These are phyloP conservation scores for Leucocoprinus leucothites DNA, from an alignment of 768 basidiomycete species.

Conservation along the genomic window DNA sequence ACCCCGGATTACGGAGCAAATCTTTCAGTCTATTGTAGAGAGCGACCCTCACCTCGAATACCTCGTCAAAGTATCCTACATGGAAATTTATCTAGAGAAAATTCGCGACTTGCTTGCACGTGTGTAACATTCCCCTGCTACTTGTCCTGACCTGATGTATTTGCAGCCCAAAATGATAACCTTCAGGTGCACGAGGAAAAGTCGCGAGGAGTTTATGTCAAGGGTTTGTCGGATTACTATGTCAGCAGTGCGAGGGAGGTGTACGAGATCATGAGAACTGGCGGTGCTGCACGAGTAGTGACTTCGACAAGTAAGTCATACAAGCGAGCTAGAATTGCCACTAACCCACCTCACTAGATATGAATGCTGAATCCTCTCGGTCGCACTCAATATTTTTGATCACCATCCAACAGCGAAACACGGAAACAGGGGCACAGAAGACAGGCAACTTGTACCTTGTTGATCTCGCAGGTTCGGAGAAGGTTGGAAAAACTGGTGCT, in stretches of 20 bases:
- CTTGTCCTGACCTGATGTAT: slow-evolving; percentile 11
- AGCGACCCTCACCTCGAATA: slow-evolving; percentile 96
- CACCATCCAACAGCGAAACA: slow-evolving; percentile 95
- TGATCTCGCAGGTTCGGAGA: slow-evolving; percentile 97
- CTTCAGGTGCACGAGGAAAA: slow-evolving; percentile 99
- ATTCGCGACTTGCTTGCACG: slow-evolving; percentile 94
- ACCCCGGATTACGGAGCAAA: slow-evolving; percentile 97
- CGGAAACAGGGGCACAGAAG: slow-evolving; percentile 93
- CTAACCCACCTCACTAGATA: slow-evolving; percentile 53
- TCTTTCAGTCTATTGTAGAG: slow-evolving; percentile 95
- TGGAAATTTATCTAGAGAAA: slow-evolving; percentile 98
- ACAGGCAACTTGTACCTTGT: slow-evolving; percentile 97
- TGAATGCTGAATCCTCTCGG: slow-evolving; percentile 99
- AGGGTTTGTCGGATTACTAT: slow-evolving; percentile 96
- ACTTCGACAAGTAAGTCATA: slow-evolving; percentile 82
- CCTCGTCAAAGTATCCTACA: slow-evolving; percentile 98
- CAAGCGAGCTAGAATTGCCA: background rate
- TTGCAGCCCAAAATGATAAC: slow-evolving; percentile 91
- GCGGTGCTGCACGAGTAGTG: slow-evolving; percentile 86
- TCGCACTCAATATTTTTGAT: slow-evolving; percentile 99
- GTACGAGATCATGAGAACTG: slow-evolving; percentile 98
- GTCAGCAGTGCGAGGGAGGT: slow-evolving; percentile 94
- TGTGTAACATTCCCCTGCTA: slow-evolving; percentile 39
- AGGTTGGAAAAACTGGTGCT: slow-evolving; percentile 98
- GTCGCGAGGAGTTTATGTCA: slow-evolving; percentile 95